Percentiles rank a stretch among this genome's conserved stretches.
Evolutionary conservation across 257 asterid species (phyloP).

Genomic region (Plantago ovata): DNA sequence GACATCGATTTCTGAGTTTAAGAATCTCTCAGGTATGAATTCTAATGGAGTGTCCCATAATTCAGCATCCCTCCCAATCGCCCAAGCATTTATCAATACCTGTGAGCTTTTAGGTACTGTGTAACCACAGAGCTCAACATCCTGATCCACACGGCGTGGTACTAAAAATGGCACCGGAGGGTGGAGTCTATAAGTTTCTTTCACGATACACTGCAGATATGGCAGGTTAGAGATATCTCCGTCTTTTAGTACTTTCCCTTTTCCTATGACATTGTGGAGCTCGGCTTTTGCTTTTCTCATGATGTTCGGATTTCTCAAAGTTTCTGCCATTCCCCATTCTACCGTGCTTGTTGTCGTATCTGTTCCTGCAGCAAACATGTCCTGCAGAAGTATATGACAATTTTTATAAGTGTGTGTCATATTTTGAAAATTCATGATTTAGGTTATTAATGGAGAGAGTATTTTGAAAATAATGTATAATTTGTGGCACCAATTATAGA

Average conservation of each 20-base stretch:
- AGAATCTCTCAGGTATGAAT: not conserved
- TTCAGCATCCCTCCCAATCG: not conserved
- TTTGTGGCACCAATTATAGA: too few relatives aligned
- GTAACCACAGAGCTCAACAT: too few relatives aligned
- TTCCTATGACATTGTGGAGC: not conserved
- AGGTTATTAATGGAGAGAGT: too few relatives aligned
- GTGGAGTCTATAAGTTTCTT: too few relatives aligned
- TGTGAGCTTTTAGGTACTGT: too few relatives aligned
- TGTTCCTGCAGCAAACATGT: not conserved
- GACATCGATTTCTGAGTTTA: not conserved
- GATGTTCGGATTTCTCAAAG: not conserved
- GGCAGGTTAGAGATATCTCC: not conserved
- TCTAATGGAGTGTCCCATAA: not conserved
- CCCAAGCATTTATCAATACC: not conserved
- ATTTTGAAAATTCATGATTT: too few relatives aligned
- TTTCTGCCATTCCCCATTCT: not conserved
- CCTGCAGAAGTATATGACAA: not conserved
- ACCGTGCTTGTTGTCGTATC: not conserved
- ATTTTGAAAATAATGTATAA: too few relatives aligned
- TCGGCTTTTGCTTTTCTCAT: not conserved
- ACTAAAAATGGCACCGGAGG: too few relatives aligned
- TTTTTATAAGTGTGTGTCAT: too few relatives aligned
- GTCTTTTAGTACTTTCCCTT: not conserved
- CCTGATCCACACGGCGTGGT: too few relatives aligned
- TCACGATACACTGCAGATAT: not conserved